Conservation (phyloP, 2,329 filamentous ascomycete species). For the Graphilbum sp. region DNA sequence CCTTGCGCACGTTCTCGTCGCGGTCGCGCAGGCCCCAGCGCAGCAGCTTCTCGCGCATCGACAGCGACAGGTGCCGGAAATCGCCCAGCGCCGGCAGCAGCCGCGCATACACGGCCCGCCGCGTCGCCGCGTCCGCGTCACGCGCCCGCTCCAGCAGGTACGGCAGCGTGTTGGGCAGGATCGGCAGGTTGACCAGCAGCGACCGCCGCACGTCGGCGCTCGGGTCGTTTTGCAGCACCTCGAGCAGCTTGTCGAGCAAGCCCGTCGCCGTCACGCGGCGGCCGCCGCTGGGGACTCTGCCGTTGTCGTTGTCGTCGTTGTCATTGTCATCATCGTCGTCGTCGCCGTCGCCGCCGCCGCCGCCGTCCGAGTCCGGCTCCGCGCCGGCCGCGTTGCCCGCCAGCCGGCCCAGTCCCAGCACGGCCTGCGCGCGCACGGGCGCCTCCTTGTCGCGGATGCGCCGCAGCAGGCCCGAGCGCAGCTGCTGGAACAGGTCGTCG, state of each 20-base stretch:
- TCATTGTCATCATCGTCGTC: slow-evolving; percentile 14
- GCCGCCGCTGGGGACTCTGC: slow-evolving; percentile 23
- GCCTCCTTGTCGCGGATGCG: slow-evolving; percentile 88
- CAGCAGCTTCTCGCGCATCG: slow-evolving; percentile 87
- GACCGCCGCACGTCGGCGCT: slow-evolving; percentile 85
- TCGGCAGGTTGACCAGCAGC: slow-evolving; percentile 77
- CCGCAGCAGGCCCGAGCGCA: slow-evolving; percentile 65
- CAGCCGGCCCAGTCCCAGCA: slow-evolving; percentile 73
- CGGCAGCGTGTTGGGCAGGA: slow-evolving; percentile 65
- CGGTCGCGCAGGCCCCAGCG: slow-evolving; percentile 89
- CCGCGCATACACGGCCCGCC: slow-evolving; percentile 72
- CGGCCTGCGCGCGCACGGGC: slow-evolving; percentile 80
- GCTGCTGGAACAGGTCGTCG: slow-evolving; percentile 72
- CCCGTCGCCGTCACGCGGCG: slow-evolving; percentile 35
- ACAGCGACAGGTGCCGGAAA: slow-evolving; percentile 82
- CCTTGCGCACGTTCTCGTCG: slow-evolving; percentile 87
- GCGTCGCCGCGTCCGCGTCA: slow-evolving; percentile 71
- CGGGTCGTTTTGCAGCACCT: slow-evolving; percentile 83
- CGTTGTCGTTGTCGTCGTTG: slow-evolving; percentile 33
- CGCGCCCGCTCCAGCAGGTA: slow-evolving; percentile 81
- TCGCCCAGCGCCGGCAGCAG: slow-evolving; percentile 80
- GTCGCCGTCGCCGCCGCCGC: slow-evolving; percentile 50
- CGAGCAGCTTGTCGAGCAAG: slow-evolving; percentile 66
- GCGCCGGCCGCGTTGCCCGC: slow-evolving; percentile 63
- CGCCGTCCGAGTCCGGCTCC: slow-evolving; percentile 49